These are phyloP conservation scores for Lentinula novae-zelandiae DNA, from an alignment of 1,284 basidiomycete genomes.

Conservation along the genomic window DNA sequence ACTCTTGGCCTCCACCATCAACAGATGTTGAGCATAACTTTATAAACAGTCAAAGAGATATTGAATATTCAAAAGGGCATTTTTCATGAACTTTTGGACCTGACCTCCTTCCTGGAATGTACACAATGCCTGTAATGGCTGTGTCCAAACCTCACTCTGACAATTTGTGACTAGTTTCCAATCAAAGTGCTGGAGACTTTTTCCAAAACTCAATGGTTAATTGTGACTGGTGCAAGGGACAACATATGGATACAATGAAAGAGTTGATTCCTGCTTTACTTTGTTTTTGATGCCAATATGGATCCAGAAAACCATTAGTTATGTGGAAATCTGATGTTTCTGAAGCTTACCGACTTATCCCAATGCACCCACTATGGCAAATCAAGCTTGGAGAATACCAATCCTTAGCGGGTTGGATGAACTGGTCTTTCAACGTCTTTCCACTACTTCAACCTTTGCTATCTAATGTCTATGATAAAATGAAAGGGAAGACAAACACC, in stretches of 20 bases:
- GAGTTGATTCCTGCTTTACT: conserved; percentile 10
- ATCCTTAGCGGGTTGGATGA: conserved; percentile 30
- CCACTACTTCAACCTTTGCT: conserved; percentile 29
- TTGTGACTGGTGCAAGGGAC: background rate
- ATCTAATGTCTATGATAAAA: conserved; percentile 28
- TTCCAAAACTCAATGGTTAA: conserved; percentile 31
- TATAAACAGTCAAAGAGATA: conserved; percentile 21
- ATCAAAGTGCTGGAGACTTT: conserved; percentile 31
- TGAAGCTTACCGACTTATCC: conserved; percentile 32
- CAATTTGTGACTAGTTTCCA: conserved; percentile 31
- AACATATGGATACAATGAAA: conserved; percentile 7
- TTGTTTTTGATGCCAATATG: background rate
- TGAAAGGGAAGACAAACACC: conserved; percentile 19
- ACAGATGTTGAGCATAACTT: conserved; percentile 18
- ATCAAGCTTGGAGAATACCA: background rate
- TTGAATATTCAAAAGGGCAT: conserved; percentile 24
- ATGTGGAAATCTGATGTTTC: conserved; percentile 27
- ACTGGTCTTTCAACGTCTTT: conserved; percentile 30
- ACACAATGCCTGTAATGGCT: conserved; percentile 30
- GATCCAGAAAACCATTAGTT: background rate
- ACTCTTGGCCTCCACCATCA: conserved; percentile 12
- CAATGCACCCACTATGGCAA: conserved; percentile 13
- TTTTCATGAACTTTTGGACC: conserved; percentile 32
- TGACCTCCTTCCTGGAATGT: conserved; percentile 37
- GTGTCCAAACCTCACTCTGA: conserved; percentile 32